phyloP scores from a whole-genome alignment of 108 stramenopile genomes.

The Skeletonema marinoi region DNA sequence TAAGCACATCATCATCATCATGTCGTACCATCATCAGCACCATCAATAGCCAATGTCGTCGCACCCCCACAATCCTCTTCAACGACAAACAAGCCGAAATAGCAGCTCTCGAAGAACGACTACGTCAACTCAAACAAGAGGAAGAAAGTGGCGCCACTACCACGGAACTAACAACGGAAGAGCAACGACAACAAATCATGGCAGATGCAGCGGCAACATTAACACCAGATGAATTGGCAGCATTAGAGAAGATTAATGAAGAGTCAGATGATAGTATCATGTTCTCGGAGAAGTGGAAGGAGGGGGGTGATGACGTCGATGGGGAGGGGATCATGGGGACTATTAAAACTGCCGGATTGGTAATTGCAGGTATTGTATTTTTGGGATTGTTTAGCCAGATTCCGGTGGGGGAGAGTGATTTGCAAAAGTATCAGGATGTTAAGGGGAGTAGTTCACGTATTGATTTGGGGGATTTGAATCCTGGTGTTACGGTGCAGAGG shows the following conservation, averaged over 20 bases:
- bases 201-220: not conserved
- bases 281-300: slow-evolving; percentile 50
- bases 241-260: slow-evolving; percentile 10
- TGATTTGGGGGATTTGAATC: slow-evolving; percentile 54
- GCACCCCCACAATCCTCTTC: not conserved
- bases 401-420: slow-evolving; percentile 33
- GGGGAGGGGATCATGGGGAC: slow-evolving; percentile 5
- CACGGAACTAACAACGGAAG: not conserved
- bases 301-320: not conserved
- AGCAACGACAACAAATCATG: not conserved
- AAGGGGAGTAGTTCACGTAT: slow-evolving; percentile 35
- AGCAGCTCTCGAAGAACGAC: slow-evolving; percentile 38
- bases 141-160: not conserved
- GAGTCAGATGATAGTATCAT: slow-evolving; percentile 45
- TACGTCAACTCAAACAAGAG: slow-evolving; percentile 32
- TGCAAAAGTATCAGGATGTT: slow-evolving; percentile 39
- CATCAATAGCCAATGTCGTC: too few relatives aligned
- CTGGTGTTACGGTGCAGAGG: slow-evolving; percentile 17
- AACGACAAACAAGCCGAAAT: slow-evolving; percentile 51
- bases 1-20: not conserved
- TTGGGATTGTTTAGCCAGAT: slow-evolving; percentile 39
- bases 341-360: slow-evolving; percentile 16
- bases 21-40: not conserved
- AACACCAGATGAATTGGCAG: slow-evolving; percentile 5
- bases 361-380: slow-evolving; percentile 28